These are phyloP conservation scores for Ceratobasidium sp. DNA, from an alignment of 1,284 basidiomycete genomes.

Conservation along the genomic window DNA sequence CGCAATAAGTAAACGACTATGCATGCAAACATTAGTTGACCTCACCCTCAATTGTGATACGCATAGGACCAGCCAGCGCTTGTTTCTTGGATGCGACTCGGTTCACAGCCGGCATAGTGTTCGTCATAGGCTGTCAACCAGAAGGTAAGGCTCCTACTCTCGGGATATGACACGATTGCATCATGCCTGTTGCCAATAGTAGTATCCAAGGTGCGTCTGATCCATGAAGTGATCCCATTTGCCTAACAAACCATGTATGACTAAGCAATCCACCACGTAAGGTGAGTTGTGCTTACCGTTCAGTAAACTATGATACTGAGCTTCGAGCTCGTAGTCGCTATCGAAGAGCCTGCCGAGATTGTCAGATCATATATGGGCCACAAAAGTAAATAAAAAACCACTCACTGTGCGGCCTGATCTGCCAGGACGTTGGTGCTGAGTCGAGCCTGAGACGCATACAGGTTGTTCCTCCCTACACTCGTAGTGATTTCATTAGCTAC, in stretches of 20 bases:
- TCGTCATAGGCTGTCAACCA: constrained; percentile 19
- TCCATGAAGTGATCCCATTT: constrained; percentile 49
- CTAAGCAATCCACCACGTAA: too few species aligned
- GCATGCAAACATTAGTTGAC: constrained; percentile 36
- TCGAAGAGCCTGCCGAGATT: constrained; percentile 62
- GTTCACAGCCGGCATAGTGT: constrained; percentile 69
- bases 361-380: background rate
- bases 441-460: constrained; percentile 73
- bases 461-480: constrained; percentile 64
- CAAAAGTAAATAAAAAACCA: background rate
- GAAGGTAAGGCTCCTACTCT: background rate
- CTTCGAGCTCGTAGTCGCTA: constrained; percentile 69
- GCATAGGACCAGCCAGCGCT: constrained; percentile 70
- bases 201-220: constrained; percentile 66
- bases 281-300: constrained; percentile 60
- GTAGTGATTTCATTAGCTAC: constrained; percentile 37
- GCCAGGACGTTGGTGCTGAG: constrained; percentile 71
- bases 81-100: constrained; percentile 70
- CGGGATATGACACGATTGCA: constrained; percentile 1
- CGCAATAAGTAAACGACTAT: background rate
- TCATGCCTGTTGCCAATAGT: constrained; percentile 73
- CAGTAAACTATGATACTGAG: constrained; percentile 70
- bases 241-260: constrained; percentile 18
- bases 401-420: constrained; percentile 63
- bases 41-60: constrained; percentile 73